A percentile compares a stretch with the other conserved stretches of the same genome.
phyloP scores from a whole-genome alignment of 306 rosid species.

The Ormosia emarginata region DNA sequence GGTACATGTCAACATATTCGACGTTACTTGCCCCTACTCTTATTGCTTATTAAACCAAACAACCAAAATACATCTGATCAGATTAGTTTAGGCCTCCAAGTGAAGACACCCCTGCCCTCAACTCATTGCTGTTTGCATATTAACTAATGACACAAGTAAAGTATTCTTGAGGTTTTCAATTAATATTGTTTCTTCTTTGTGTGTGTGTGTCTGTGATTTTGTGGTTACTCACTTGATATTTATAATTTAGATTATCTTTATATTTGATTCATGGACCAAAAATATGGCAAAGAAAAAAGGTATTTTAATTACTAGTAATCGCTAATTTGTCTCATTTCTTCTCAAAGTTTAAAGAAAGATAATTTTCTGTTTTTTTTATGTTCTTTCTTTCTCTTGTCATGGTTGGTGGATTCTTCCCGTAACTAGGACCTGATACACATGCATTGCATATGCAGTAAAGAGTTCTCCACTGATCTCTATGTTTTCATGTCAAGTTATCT shows the following conservation, averaged over 20 bases:
- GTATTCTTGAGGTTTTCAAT: not conserved
- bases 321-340: not conserved
- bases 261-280: not conserved
- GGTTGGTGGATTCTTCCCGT: not conserved
- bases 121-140: not conserved
- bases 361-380: not conserved
- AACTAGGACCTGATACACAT: not conserved
- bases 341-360: not conserved
- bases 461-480: not conserved
- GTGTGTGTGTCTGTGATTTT: not conserved
- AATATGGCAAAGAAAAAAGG: not conserved
- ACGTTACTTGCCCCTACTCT: not conserved
- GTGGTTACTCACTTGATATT: not conserved
- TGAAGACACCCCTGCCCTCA: not conserved
- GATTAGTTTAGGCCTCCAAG: not conserved
- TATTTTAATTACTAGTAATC: not conserved
- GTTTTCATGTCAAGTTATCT: not conserved
- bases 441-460: not conserved
- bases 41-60: not conserved
- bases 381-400: not conserved
- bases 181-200: not conserved
- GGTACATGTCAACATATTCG: conserved; percentile 3
- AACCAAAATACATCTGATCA: not conserved
- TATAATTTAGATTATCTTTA: not conserved
- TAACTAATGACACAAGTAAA: not conserved